Evolutionary conservation across 257 asterid genomes (phyloP).

Genomic region (Nicotiana tomentosiformis): DNA sequence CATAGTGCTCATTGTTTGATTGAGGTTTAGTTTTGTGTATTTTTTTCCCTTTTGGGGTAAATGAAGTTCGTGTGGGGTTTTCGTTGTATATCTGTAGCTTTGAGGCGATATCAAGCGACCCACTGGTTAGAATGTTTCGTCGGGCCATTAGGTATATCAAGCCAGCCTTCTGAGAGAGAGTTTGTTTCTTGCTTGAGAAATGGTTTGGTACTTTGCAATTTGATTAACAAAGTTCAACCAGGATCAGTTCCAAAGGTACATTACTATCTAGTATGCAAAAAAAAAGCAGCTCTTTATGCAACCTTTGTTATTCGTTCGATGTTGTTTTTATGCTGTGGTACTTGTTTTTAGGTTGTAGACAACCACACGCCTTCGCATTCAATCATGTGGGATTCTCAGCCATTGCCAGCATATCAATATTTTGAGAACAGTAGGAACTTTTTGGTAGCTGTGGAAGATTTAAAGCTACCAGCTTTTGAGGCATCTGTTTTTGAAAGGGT

Average conservation of each 20-base stretch:
- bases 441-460: slow-evolving; percentile 58
- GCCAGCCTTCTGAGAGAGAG: slow-evolving; percentile 73
- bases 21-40: background rate
- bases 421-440: slow-evolving; percentile 89
- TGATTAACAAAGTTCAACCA: slow-evolving; percentile 73
- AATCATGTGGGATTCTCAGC: slow-evolving; percentile 76
- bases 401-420: slow-evolving; percentile 91
- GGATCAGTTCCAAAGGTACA: slow-evolving; percentile 86
- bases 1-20: background rate
- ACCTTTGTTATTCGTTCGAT: background rate
- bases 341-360: slow-evolving; percentile 52
- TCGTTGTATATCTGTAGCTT: slow-evolving; percentile 32
- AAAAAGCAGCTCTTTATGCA: background rate
- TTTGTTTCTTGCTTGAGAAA: slow-evolving; percentile 87
- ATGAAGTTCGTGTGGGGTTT: slow-evolving; percentile 3
- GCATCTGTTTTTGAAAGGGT: slow-evolving; percentile 88
- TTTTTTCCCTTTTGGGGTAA: background rate
- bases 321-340: background rate
- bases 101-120: slow-evolving; percentile 84
- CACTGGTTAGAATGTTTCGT: slow-evolving; percentile 84
- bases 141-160: slow-evolving; percentile 78
- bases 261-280: background rate
- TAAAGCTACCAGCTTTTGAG: slow-evolving; percentile 81
- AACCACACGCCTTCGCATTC: slow-evolving; percentile 39
- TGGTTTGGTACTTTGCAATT: slow-evolving; percentile 78